Conservation (phyloP, 805 yeast species). For the Candida maltosa region DNA sequence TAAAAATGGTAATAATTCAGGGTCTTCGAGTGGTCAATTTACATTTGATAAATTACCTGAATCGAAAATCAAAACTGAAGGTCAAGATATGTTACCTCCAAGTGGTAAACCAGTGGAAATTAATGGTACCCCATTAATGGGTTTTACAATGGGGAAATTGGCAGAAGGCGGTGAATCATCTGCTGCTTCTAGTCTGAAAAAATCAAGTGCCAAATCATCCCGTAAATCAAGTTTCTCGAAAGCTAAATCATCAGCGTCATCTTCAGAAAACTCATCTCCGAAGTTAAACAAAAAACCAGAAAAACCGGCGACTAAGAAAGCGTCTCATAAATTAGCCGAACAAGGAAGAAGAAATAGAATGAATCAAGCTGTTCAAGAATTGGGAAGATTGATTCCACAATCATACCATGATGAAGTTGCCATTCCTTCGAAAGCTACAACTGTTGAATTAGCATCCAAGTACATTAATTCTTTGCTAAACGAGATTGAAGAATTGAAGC, state of each 20-base stretch:
- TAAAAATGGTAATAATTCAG: slow-evolving; percentile 12
- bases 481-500: slow-evolving; percentile 23
- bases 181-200: slow-evolving; percentile 1
- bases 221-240: slow-evolving; percentile 6
- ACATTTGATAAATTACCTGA: slow-evolving; percentile 31
- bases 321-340: slow-evolving; percentile 88
- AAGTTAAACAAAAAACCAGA: slow-evolving; percentile 13
- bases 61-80: slow-evolving; percentile 9
- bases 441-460: slow-evolving; percentile 82
- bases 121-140: slow-evolving; percentile 36
- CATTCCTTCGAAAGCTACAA: slow-evolving; percentile 89
- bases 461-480: slow-evolving; percentile 48
- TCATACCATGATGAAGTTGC: slow-evolving; percentile 50
- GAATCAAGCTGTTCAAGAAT: slow-evolving; percentile 79
- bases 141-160: slow-evolving; percentile 44
- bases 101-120: slow-evolving; percentile 24
- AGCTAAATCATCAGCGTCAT: slow-evolving; percentile 11
- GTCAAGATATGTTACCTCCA: slow-evolving; percentile 29
- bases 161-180: slow-evolving; percentile 27
- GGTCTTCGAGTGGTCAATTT: no score
- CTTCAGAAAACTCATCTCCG: slow-evolving; percentile 20
- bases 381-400: slow-evolving; percentile 67
- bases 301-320: slow-evolving; percentile 48
- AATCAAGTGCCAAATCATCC: not conserved
- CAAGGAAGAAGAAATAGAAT: slow-evolving; percentile 93